These are phyloP conservation scores for Lasiodiplodia sp. DNA, from an alignment of 2,329 filamentous ascomycete species.

Conservation along the genomic window DNA sequence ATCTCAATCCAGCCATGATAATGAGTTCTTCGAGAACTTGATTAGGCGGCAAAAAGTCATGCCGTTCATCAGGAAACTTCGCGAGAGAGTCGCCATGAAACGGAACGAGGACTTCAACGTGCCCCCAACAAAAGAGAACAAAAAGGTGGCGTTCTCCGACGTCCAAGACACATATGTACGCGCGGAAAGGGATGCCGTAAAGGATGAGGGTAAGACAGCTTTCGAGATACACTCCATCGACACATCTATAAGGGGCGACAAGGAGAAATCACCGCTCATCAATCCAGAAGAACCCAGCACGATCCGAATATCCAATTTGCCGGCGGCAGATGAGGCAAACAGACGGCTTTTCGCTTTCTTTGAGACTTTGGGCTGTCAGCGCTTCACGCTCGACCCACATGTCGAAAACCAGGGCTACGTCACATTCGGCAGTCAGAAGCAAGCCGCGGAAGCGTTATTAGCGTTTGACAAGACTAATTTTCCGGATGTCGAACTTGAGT, in stretches of 20 bases:
- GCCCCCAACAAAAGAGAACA: background rate
- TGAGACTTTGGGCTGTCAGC: background rate
- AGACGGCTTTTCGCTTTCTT: background rate
- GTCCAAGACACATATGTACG: background rate
- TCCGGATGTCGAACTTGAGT: slow-evolving; percentile 32
- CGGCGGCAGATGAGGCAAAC: background rate
- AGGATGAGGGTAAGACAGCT: background rate
- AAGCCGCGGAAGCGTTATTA: slow-evolving; percentile 33
- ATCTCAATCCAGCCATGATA: background rate
- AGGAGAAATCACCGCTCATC: too few species aligned
- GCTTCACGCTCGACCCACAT: background rate
- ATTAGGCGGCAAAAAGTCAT: background rate
- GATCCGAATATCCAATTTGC: slow-evolving; percentile 5
- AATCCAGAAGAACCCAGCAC: background rate
- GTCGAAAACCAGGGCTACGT: slow-evolving; percentile 33
- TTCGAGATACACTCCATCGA: slow-evolving; percentile 5
- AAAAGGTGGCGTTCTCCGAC: background rate
- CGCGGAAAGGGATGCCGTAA: too few species aligned
- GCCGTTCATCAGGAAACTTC: slow-evolving; percentile 12
- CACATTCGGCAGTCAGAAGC: slow-evolving; percentile 33
- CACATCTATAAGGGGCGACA: background rate
- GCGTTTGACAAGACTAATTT: slow-evolving; percentile 34
- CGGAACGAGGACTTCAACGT: background rate
- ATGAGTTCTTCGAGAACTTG: slow-evolving; percentile 28
- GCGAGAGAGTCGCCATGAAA: background rate